These are phyloP conservation scores for Eremothecium gossypii DNA, from an alignment of 1,139 yeast genomes.

Conservation along the genomic window DNA sequence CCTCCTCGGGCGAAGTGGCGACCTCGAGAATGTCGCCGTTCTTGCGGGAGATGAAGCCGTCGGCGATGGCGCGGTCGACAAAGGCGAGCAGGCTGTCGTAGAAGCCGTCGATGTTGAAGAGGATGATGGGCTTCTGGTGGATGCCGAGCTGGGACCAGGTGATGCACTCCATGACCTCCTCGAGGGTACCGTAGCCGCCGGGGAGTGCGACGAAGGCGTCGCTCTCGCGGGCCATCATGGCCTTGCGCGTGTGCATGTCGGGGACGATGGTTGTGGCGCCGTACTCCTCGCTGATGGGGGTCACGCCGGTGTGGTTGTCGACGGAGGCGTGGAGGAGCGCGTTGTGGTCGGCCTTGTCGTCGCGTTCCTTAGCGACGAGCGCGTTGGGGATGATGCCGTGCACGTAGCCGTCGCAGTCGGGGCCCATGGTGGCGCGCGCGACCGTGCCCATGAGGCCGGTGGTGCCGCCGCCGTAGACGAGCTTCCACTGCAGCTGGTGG, in stretches of 20 bases:
- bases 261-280: slow-evolving; percentile 75
- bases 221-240: slow-evolving; percentile 80
- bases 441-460: slow-evolving; percentile 79
- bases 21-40: slow-evolving; percentile 64
- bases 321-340: slow-evolving; percentile 37
- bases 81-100: slow-evolving; percentile 62
- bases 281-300: slow-evolving; percentile 59
- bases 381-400: slow-evolving; percentile 86
- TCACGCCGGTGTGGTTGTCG: slow-evolving; percentile 44
- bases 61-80: slow-evolving; percentile 44
- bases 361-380: slow-evolving; percentile 62
- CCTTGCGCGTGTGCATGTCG: slow-evolving; percentile 87
- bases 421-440: slow-evolving; percentile 57
- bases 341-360: slow-evolving; percentile 30
- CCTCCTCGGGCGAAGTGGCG: slow-evolving; percentile 61
- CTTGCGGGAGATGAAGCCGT: slow-evolving; percentile 59
- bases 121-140: slow-evolving; percentile 69
- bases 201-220: slow-evolving; percentile 84
- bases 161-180: slow-evolving; percentile 81
- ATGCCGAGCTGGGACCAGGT: slow-evolving; percentile 89
- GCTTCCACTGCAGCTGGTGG: slow-evolving; percentile 56
- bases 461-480: slow-evolving; percentile 89
- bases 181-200: slow-evolving; percentile 88
- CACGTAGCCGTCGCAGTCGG: slow-evolving; percentile 56
- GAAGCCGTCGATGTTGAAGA: slow-evolving; percentile 73